phyloP scores from a whole-genome alignment of 176 grass and related monocot species.

The Lolium perenne region DNA sequence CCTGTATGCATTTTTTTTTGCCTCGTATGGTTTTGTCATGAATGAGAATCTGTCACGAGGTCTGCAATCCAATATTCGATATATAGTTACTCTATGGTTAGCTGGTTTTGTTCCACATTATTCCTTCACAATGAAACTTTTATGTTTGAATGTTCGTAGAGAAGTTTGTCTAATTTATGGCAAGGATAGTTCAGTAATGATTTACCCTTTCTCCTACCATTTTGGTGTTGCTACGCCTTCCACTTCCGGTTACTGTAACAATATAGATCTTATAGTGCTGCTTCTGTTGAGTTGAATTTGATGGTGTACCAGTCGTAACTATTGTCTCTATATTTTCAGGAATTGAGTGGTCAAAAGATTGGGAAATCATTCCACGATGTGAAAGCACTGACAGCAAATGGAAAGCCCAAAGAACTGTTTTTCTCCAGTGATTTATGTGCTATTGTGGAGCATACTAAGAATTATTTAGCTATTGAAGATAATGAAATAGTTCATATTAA shows the following conservation, averaged over 20 bases:
- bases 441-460: constrained; percentile 98
- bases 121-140: neutral
- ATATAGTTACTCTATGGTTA: neutral
- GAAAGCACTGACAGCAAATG: constrained; percentile 77
- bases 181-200: neutral
- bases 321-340: constrained; percentile 51
- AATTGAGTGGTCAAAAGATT: constrained; percentile 72
- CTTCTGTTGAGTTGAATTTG: constrained; percentile 6
- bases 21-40: neutral
- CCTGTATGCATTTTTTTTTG: neutral
- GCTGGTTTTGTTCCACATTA: neutral
- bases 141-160: neutral
- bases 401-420: constrained; percentile 93
- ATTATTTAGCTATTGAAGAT: constrained; percentile 89
- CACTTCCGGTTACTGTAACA: neutral
- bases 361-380: constrained; percentile 84
- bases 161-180: constrained; percentile 2
- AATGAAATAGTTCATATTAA: constrained; percentile 94
- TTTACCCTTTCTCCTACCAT: neutral
- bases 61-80: neutral
- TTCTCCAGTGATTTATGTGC: constrained; percentile 97
- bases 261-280: neutral
- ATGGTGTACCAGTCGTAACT: neutral
- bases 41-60: constrained; percentile 1
- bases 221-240: neutral